Evolutionary conservation across 2,329 filamentous ascomycete species (phyloP), one percentile per base, ranked within the genome.

Genomic region (Colletotrichum theobromicola): DNA sequence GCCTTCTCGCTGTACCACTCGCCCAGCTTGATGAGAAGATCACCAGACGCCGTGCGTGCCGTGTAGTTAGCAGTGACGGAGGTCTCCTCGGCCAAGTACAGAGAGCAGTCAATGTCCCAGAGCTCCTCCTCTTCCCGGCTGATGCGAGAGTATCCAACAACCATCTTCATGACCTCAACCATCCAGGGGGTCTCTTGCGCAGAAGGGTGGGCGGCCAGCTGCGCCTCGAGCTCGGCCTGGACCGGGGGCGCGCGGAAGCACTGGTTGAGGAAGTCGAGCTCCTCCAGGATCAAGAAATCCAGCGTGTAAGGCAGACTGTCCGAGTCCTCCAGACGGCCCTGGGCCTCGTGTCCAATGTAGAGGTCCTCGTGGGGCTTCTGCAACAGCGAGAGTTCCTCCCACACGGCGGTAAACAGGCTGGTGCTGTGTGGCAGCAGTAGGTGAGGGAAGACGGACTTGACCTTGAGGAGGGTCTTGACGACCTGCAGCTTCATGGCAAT

Each of bases 21-120:
- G 62, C 94, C 95, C 74, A 98, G 88, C 85, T 98, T 98, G 84
- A 98, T 95, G 32, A 98, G 90, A 63, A 99, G 87, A 82, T 98
- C 97, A 63, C 95, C 96, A 77, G 95, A 97, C 53, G 96, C 97
- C 21, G 95, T 98, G 78, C 97, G 92, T 16, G 97, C 94, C 0
- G 97, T 98, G 85, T 98, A 99, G 83, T 98, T 98, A 35, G 96
- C 94, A 15, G 95, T 98, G 21, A 98, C 94, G 3, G 95, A 96
- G 3, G 95, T 96, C 85, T 98, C 96, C 84, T 99, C 97, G 1
- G 95, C 96, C 61, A 99, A 89, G 84, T 97, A 99, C 3, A 99
- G 90, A 73, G 98, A 98, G 78, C 97, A 94, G 83, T 99, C 97
- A 76, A 98, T 95, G 79, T 98, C 95, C 97, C 97, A 99, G 12